These are phyloP conservation scores for Kwoniella mangroviensis DNA, from an alignment of 768 basidiomycete species.

Conservation along the genomic window DNA sequence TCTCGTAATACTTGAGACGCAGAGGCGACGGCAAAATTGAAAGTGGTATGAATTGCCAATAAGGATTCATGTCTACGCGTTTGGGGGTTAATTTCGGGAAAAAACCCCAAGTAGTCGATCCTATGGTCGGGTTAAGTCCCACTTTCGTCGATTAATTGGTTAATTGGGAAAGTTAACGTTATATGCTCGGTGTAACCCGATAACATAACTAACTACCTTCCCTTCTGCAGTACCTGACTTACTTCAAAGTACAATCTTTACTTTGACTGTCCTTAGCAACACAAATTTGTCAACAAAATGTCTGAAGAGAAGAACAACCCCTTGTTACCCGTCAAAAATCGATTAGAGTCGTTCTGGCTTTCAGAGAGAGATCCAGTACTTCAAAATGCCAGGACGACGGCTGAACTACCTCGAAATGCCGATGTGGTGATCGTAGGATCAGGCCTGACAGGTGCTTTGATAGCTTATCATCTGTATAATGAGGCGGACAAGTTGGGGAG, in stretches of 20 bases:
- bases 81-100: neutral
- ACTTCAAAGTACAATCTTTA: neutral
- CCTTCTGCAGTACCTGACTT: neutral
- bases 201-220: neutral
- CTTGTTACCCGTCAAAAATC: conserved; percentile 36
- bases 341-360: conserved; percentile 43
- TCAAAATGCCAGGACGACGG: conserved; percentile 35
- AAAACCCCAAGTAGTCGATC: no score
- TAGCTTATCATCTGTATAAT: conserved; percentile 29
- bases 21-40: neutral
- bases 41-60: neutral
- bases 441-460: conserved; percentile 39
- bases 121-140: no score
- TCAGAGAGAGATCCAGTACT: conserved; percentile 34
- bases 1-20: no score
- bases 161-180: neutral
- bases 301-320: neutral
- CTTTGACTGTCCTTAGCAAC: neutral
- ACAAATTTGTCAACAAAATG: neutral
- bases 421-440: conserved; percentile 42
- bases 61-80: neutral
- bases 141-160: neutral
- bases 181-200: neutral
- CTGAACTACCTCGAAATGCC: conserved; percentile 22
- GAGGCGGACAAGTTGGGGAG: conserved; percentile 17